Percentiles rank a stretch among this genome's conserved stretches.
These are phyloP conservation scores for Lachancea cidri DNA, from an alignment of 805 yeast species.

Conservation along the genomic window DNA sequence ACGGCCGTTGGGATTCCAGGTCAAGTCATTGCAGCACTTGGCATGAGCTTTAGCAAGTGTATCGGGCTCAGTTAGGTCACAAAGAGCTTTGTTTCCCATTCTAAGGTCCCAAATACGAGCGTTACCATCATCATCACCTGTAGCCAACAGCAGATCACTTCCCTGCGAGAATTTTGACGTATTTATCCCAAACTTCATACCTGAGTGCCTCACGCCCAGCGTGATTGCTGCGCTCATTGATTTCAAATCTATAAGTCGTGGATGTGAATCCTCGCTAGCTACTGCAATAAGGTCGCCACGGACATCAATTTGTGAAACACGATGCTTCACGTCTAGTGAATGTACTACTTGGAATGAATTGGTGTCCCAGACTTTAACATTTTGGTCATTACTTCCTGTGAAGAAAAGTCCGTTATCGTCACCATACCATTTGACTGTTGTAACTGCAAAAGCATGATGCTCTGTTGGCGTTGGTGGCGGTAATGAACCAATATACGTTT, in stretches of 20 bases:
- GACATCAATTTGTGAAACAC: constrained; percentile 62
- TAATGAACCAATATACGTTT: not conserved
- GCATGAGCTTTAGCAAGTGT: constrained; percentile 55
- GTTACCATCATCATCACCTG: constrained; percentile 80
- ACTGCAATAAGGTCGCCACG: constrained; percentile 51
- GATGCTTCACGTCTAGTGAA: constrained; percentile 52
- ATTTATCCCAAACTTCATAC: constrained; percentile 34
- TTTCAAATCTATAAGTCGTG: constrained; percentile 67
- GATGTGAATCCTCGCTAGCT: constrained; percentile 65
- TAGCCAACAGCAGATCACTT: constrained; percentile 51
- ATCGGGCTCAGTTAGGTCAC: constrained; percentile 22
- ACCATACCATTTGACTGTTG: constrained; percentile 84
- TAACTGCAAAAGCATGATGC: constrained; percentile 64
- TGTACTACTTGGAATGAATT: constrained; percentile 60
- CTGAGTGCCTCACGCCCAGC: constrained; percentile 51
- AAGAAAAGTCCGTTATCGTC: constrained; percentile 81
- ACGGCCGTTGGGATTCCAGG: constrained; percentile 64
- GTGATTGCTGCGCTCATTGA: constrained; percentile 71
- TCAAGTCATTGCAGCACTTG: constrained; percentile 71
- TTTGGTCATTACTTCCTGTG: constrained; percentile 73
- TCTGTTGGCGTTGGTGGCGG: constrained; percentile 1
- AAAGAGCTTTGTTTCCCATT: constrained; percentile 19
- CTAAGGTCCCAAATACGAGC: constrained; percentile 85
- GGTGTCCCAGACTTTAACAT: constrained; percentile 79
- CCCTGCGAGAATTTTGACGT: constrained; percentile 64